Evolutionary conservation across 139 green algal species (phyloP), one percentile per base, ranked within the genome.

Genomic region (Spirogloea muscicola): DNA sequence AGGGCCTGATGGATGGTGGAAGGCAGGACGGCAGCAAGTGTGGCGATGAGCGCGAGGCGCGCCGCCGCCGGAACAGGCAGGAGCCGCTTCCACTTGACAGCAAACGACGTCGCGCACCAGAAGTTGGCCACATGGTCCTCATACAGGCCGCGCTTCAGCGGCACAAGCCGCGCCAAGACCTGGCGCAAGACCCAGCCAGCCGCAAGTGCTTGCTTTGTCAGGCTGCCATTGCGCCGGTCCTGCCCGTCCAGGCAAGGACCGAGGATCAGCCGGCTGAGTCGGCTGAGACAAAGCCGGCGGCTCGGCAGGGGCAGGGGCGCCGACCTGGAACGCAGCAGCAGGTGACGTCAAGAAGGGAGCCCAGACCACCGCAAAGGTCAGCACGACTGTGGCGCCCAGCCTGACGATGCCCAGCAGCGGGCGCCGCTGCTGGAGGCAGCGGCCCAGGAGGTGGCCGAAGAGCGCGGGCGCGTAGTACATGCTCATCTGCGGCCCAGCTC

Each of bases 81-180:
- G 29, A 90, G 58, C 1, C 61, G 38, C 77, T 89, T 90, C 93
- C 93, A 98, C 72, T 96, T 97, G 67, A 98, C 40, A 6, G 84
- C n/a, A 2, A 89, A 69, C 5, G 84, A 89, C 3, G 84, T 90
- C 1, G 74, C 80, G 72, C 93, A 98, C 94, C 94, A 98, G 61
- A 94, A 97, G 79, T 98, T 99, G 61, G 93, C 86, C 10, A 99
- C 91, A 82, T 99, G 97, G 71, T 99, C 94, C 68, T 99, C 94
- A 79, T 87, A 99, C 46, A 99, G 79, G 0, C 94, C 94, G 0
- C 94, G 85, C 9, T 82, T 62, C 1, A 96, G 58, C 1, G 94
- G 94, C 52, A 93, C 88, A 33, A 99, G 82, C 27, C 94, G 85
- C 0, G 48, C 29, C 13, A 96, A 42, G 49, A 92, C 84, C 43